Percentiles rank a stretch among this genome's conserved stretches.
Conservation (phyloP, 495 filamentous ascomycete genomes). For the Aspergillus affinis region DNA sequence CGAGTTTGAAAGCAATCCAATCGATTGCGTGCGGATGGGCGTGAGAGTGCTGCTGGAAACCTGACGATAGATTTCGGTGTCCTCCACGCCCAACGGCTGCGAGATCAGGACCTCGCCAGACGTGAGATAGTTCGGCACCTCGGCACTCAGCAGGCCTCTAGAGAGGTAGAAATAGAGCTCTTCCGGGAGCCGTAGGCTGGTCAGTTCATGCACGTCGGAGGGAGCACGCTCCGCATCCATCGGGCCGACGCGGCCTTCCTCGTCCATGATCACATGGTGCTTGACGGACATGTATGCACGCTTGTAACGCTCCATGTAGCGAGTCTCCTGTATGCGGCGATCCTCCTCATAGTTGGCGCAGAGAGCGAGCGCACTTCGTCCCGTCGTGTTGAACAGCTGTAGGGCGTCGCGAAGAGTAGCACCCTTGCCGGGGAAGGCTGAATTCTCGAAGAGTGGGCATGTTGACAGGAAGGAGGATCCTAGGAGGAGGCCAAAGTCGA, state of each 20-base stretch:
- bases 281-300: conserved; percentile 80
- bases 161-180: conserved; percentile 93
- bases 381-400: conserved; percentile 66
- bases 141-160: conserved; percentile 73
- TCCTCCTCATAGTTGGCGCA: conserved; percentile 73
- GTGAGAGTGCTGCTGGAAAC: conserved; percentile 72
- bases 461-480: conserved; percentile 76
- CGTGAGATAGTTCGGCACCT: conserved; percentile 77
- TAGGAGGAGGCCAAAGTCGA: conserved; percentile 79
- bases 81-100: conserved; percentile 78
- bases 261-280: conserved; percentile 79
- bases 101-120: conserved; percentile 71
- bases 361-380: conserved; percentile 59
- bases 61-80: conserved; percentile 74
- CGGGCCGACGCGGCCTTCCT: conserved; percentile 70
- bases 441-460: conserved; percentile 72
- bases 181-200: conserved; percentile 83
- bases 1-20: conserved; percentile 71
- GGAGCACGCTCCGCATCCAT: conserved; percentile 69
- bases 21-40: conserved; percentile 68
- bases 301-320: conserved; percentile 82
- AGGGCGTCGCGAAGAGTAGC: conserved; percentile 65
- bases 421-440: conserved; percentile 40
- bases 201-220: conserved; percentile 80
- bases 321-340: conserved; percentile 61